phyloP scores from a whole-genome alignment of 1,139 yeast genomes.

The Protomyces inundatus region DNA sequence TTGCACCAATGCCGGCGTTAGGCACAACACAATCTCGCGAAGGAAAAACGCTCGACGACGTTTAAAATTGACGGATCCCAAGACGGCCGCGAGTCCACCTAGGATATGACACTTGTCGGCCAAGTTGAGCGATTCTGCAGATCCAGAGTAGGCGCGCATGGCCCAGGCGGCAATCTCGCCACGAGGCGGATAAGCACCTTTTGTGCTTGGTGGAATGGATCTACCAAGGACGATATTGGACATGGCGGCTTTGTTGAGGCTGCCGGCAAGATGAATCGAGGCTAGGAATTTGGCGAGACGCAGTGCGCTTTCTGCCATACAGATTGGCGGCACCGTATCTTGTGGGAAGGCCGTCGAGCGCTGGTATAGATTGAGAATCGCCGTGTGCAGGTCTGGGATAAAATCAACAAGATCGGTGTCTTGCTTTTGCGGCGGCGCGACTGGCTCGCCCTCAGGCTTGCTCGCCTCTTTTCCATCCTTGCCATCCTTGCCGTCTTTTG shows the following conservation, averaged over 20 bases:
- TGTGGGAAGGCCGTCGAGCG: slow-evolving; percentile 56
- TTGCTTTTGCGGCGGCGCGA: slow-evolving; percentile 13
- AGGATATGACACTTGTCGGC: slow-evolving; percentile 47
- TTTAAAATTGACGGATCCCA: slow-evolving; percentile 54
- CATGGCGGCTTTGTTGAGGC: slow-evolving; percentile 45
- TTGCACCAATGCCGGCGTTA: slow-evolving; percentile 46
- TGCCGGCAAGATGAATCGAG: slow-evolving; percentile 50
- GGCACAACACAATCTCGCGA: slow-evolving; percentile 52
- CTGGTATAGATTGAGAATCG: slow-evolving; percentile 55
- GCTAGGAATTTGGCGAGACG: slow-evolving; percentile 62
- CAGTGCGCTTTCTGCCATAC: slow-evolving; percentile 66
- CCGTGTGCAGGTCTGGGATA: slow-evolving; percentile 48
- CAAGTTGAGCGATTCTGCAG: slow-evolving; percentile 32
- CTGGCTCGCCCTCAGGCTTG: slow-evolving; percentile 23
- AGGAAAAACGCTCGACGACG: slow-evolving; percentile 69
- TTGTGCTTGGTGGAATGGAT: slow-evolving; percentile 33
- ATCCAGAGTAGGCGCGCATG: slow-evolving; percentile 33
- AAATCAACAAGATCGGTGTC: slow-evolving; percentile 44
- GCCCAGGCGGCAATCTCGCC: slow-evolving; percentile 29
- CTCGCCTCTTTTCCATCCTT: slow-evolving; percentile 5
- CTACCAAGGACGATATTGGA: slow-evolving; percentile 43
- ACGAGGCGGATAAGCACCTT: slow-evolving; percentile 28
- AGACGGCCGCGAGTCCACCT: slow-evolving; percentile 61
- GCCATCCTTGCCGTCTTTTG: slow-evolving; percentile 15
- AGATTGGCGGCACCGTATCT: slow-evolving; percentile 77